A percentile compares a stretch with the other conserved stretches of the same genome.
phyloP scores from a whole-genome alignment of 192 early-diverging fungal species.

The Entrophospora sp. region DNA sequence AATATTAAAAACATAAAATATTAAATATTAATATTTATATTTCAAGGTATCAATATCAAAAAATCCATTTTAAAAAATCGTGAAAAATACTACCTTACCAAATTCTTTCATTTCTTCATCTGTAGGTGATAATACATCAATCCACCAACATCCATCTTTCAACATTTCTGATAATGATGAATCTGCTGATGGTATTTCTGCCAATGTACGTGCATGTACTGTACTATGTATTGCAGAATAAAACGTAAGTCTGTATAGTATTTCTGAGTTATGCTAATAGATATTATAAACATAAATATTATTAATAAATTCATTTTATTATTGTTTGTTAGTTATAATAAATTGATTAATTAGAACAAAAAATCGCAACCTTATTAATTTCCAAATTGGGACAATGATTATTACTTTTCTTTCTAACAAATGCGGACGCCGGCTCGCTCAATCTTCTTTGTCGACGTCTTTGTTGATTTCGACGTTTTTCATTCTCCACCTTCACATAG shows the following conservation, averaged over 20 bases:
- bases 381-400: neutral
- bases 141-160: slow-evolving; percentile 59
- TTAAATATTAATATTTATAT: too few species aligned
- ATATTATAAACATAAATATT: neutral
- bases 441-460: slow-evolving; percentile 15
- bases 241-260: slow-evolving; percentile 26
- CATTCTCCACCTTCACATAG: slow-evolving; percentile 17
- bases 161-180: slow-evolving; percentile 29
- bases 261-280: slow-evolving; percentile 20
- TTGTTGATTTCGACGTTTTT: slow-evolving; percentile 4
- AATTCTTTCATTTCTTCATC: slow-evolving; percentile 48
- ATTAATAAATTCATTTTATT: neutral
- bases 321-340: neutral
- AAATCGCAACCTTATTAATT: slow-evolving; percentile 2
- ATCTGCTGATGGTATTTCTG: slow-evolving; percentile 22
- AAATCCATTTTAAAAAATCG: neutral
- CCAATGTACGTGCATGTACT: slow-evolving; percentile 28
- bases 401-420: neutral
- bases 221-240: slow-evolving; percentile 27
- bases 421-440: slow-evolving; percentile 7
- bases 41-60: neutral
- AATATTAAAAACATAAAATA: neutral
- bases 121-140: slow-evolving; percentile 52
- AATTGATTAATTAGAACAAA: neutral
- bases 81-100: slow-evolving; percentile 33